phyloP scores from a whole-genome alignment of 2,329 filamentous ascomycete genomes.

The Stagonosporopsis rhizophila region DNA sequence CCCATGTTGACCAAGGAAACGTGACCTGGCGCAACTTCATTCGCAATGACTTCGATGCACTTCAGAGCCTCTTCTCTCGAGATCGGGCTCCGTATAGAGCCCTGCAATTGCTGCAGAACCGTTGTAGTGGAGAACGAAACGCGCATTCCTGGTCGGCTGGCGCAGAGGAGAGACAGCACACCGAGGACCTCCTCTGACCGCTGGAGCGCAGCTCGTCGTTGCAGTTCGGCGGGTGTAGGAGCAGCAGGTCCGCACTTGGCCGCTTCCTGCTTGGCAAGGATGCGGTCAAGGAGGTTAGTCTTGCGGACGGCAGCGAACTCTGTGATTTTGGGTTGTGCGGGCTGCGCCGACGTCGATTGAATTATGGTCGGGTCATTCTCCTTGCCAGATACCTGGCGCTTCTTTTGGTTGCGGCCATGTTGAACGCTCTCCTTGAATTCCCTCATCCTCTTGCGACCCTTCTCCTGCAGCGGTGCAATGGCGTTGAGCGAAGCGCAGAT shows the following conservation, averaged over 20 bases:
- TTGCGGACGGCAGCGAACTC: slow-evolving; percentile 51
- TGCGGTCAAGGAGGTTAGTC: slow-evolving; percentile 57
- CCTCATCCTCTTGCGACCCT: slow-evolving; percentile 72
- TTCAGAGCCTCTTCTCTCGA: slow-evolving; percentile 54
- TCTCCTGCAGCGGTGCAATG: slow-evolving; percentile 65
- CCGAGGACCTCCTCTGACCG: slow-evolving; percentile 55
- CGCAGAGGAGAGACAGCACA: slow-evolving; percentile 53
- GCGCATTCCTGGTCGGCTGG: slow-evolving; percentile 43
- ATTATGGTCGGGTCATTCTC: slow-evolving; percentile 36
- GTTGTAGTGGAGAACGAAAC: slow-evolving; percentile 55
- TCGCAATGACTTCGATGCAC: slow-evolving; percentile 53
- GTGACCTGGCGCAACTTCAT: slow-evolving; percentile 54
- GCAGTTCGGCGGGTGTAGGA: slow-evolving; percentile 52
- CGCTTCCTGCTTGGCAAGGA: slow-evolving; percentile 58
- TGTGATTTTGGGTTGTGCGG: slow-evolving; percentile 46
- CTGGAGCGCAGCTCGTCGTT: slow-evolving; percentile 56
- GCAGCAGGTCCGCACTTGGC: slow-evolving; percentile 48
- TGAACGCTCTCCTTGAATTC: slow-evolving; percentile 70
- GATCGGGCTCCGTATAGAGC: slow-evolving; percentile 56
- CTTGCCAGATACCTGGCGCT: slow-evolving; percentile 39
- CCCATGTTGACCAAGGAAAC: slow-evolving; percentile 50
- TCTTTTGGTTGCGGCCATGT: slow-evolving; percentile 43
- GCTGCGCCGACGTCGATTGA: slow-evolving; percentile 23
- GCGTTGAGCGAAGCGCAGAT: slow-evolving; percentile 61
- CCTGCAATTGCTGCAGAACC: slow-evolving; percentile 53